Evolutionary conservation across 495 filamentous ascomycete species (phyloP).

Genomic region (Annulohypoxylon nitens): DNA sequence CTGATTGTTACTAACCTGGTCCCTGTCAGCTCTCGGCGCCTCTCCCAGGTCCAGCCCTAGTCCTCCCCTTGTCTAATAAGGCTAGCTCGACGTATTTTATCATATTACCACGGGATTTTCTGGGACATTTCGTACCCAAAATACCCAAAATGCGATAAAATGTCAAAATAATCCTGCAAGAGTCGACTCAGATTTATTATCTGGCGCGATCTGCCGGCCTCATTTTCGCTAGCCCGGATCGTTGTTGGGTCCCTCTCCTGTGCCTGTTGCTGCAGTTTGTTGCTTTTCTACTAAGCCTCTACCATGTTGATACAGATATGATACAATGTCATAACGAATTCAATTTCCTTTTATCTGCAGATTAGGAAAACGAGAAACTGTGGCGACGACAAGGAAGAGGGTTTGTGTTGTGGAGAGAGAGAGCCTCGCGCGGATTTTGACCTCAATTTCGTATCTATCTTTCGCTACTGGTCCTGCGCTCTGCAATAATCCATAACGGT

Average conservation of each 20-base stretch:
- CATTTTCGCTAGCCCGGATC: constrained; percentile 37
- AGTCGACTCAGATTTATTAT: constrained; percentile 18
- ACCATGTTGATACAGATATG: constrained; percentile 43
- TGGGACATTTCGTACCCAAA: neutral
- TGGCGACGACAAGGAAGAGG: constrained; percentile 18
- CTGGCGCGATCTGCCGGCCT: constrained; percentile 47
- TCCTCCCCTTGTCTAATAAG: constrained; percentile 31
- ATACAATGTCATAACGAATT: constrained; percentile 21
- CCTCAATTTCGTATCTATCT: neutral
- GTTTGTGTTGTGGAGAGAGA: constrained; percentile 4
- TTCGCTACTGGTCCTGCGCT: neutral
- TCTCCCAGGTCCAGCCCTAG: constrained; percentile 31
- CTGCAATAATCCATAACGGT: neutral
- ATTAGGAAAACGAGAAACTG: constrained; percentile 41
- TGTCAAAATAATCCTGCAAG: constrained; percentile 22
- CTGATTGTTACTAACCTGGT: constrained; percentile 45
- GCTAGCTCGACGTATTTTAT: constrained; percentile 33
- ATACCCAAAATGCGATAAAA: neutral
- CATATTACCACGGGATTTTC: neutral
- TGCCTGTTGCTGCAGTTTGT: constrained; percentile 6
- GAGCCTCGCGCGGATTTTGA: constrained; percentile 15
- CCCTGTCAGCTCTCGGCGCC: constrained; percentile 41
- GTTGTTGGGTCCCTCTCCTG: neutral
- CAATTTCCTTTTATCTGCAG: constrained; percentile 23
- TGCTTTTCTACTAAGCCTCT: constrained; percentile 4